Percentiles rank a stretch among this genome's conserved stretches.
phyloP scores from a whole-genome alignment of 1,284 basidiomycete species.

The Sporisorium graminicola region DNA sequence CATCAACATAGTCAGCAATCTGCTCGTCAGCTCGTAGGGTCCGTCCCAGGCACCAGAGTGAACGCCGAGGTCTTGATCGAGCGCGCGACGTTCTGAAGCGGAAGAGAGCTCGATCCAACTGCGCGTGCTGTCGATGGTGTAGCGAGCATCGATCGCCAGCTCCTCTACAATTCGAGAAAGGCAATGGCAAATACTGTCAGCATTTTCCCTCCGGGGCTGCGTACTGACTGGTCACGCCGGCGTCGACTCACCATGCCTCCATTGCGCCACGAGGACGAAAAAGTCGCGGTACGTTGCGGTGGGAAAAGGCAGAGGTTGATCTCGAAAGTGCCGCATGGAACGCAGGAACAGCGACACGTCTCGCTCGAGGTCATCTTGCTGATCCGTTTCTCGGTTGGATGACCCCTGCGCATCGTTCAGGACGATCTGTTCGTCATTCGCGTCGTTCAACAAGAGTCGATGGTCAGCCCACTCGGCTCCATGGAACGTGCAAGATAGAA shows the following conservation, averaged over 20 bases:
- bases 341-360: conserved; percentile 20
- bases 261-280: conserved; percentile 27
- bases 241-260: conserved; percentile 17
- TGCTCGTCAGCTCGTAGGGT: conserved; percentile 13
- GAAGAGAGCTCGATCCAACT: conserved; percentile 15
- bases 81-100: background rate
- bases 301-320: conserved; percentile 14
- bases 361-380: conserved; percentile 1
- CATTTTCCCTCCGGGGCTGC: too few species aligned
- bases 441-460: background rate
- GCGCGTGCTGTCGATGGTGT: conserved; percentile 30
- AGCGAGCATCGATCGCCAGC: conserved; percentile 18
- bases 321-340: conserved; percentile 20
- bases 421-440: conserved; percentile 12
- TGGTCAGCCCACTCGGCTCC: background rate
- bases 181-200: background rate
- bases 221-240: accelerated
- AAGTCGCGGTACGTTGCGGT: conserved; percentile 20
- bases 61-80: conserved; percentile 11
- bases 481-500: background rate
- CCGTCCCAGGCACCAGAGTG: conserved; percentile 1
- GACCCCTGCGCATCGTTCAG: background rate
- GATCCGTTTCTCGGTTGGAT: background rate
- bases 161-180: conserved; percentile 1
- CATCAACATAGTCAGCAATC: conserved; percentile 1